Evolutionary conservation across 202 grass and related monocot species (phyloP).

Genomic region (Thinopyrum obtusiflorum): DNA sequence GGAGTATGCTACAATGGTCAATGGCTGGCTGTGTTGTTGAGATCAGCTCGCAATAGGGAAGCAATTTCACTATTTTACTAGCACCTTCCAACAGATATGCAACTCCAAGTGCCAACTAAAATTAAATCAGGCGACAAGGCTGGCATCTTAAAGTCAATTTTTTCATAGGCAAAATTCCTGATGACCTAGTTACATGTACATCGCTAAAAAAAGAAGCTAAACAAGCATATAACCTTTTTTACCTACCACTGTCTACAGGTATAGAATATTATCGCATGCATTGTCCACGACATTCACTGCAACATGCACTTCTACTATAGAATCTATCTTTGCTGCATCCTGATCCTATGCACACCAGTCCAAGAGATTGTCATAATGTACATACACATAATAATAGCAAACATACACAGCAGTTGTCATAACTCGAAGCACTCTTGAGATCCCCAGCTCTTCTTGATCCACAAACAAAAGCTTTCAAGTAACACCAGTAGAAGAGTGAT

Average conservation of each 20-base stretch:
- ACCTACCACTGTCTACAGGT: conserved; percentile 16
- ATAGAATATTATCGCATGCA: background rate
- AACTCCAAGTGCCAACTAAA: background rate
- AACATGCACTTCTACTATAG: conserved; percentile 20
- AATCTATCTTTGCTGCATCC: background rate
- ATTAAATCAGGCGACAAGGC: background rate
- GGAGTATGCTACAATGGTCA: background rate
- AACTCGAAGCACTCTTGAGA: background rate
- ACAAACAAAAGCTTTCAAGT: background rate
- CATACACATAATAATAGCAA: conserved; percentile 17
- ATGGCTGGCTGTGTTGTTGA: background rate
- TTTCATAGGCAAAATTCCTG: conserved; percentile 25
- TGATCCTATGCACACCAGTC: conserved; percentile 2
- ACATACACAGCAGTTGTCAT: conserved; percentile 28
- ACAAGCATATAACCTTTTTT: background rate
- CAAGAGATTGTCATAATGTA: conserved; percentile 38
- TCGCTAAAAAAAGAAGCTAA: background rate
- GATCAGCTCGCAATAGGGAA: background rate
- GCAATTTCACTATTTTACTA: background rate
- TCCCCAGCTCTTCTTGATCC: background rate
- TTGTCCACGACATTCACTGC: conserved; percentile 19
- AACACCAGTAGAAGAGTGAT: conserved; percentile 7
- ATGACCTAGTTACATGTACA: conserved; percentile 1
- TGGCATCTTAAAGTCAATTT: background rate
- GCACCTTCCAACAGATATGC: background rate